phyloP scores from a whole-genome alignment of 2,329 filamentous ascomycete species.

The Colletotrichum sp. region DNA sequence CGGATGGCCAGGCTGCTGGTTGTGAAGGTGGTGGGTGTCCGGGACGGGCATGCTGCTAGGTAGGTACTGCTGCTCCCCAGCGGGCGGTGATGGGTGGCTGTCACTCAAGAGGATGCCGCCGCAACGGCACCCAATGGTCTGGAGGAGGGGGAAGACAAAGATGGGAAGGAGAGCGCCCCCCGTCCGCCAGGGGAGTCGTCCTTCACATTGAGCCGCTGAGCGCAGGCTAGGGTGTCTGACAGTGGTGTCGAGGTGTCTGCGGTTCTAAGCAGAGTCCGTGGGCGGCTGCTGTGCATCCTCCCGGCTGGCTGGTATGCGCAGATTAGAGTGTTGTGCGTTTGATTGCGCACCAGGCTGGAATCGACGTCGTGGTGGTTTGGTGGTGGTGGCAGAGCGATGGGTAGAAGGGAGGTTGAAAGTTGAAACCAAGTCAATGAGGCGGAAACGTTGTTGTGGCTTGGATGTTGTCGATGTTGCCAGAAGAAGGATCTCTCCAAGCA shows the following conservation, averaged over 20 bases:
- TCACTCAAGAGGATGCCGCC: slow-evolving; percentile 7
- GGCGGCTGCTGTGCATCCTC: background rate
- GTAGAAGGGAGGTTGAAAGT: background rate
- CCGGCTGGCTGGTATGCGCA: background rate
- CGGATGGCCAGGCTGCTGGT: slow-evolving; percentile 1
- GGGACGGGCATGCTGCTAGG: background rate
- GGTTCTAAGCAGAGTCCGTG: background rate
- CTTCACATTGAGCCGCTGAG: background rate
- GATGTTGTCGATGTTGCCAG: background rate
- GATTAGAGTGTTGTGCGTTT: background rate
- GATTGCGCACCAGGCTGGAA: background rate
- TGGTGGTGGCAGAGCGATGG: background rate
- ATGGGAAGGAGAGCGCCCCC: background rate
- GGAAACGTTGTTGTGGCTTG: background rate
- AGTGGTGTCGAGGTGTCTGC: background rate
- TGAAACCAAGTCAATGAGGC: background rate
- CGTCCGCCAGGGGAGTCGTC: background rate
- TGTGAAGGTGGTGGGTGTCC: background rate
- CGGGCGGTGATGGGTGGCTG: background rate
- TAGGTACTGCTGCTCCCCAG: background rate
- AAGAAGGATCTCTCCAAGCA: background rate
- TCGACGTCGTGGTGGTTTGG: background rate
- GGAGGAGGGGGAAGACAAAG: background rate
- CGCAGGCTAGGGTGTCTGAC: background rate
- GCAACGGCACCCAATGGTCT: slow-evolving; percentile 5